Conservation (phyloP, 1,284 basidiomycete species). For the Austroboletus niveus region DNA sequence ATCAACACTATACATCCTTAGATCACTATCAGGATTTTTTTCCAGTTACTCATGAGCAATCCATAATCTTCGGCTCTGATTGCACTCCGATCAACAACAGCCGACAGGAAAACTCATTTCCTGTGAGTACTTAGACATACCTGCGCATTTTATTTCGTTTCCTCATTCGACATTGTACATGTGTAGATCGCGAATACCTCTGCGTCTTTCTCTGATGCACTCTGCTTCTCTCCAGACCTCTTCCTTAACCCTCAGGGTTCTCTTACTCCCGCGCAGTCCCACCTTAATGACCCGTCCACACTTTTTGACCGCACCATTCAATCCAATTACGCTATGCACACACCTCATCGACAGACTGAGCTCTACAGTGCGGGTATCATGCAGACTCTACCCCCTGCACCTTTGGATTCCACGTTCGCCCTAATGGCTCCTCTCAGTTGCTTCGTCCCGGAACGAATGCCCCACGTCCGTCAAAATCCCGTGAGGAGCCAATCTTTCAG, state of each 20-base stretch:
- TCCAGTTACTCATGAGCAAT: background rate
- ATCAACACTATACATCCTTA: background rate
- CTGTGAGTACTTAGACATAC: slow-evolving; percentile 1
- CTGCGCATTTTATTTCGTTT: background rate
- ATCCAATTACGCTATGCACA: background rate
- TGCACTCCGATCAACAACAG: background rate
- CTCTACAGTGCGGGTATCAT: no score
- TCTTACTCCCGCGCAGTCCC: background rate
- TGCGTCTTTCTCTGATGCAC: background rate
- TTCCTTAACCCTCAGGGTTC: rapidly evolving
- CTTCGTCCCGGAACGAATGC: background rate
- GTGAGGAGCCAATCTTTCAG: background rate
- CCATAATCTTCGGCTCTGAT: no score
- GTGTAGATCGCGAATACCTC: background rate
- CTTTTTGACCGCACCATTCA: background rate
- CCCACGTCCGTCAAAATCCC: background rate
- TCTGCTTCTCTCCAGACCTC: background rate
- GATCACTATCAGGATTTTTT: background rate
- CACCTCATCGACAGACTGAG: background rate
- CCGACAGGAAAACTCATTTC: rapidly evolving
- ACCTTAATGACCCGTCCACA: background rate
- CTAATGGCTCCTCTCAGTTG: background rate
- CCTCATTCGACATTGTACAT: background rate
- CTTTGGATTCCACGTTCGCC: background rate
- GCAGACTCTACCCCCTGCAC: no score